These are phyloP conservation scores for Prunus yedoensis DNA, from an alignment of 331 rosid genomes.

Conservation along the genomic window DNA sequence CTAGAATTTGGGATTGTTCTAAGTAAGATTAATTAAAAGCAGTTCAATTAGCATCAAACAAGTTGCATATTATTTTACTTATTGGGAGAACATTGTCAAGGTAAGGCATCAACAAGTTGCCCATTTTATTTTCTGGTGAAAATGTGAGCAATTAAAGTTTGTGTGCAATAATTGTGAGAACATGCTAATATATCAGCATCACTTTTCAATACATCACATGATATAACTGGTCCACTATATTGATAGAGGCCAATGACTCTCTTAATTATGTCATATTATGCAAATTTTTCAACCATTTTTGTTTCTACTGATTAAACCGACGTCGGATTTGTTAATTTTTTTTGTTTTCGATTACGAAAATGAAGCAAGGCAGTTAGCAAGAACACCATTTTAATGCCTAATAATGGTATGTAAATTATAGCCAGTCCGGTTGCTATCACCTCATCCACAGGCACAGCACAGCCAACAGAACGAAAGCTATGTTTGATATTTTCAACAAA, in stretches of 20 bases:
- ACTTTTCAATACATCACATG: not conserved
- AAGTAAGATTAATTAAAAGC: no score
- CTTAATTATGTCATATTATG: no score
- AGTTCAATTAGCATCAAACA: not conserved
- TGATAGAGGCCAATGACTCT: not conserved
- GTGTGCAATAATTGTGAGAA: slow-evolving; percentile 3
- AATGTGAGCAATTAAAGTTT: not conserved
- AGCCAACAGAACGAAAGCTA: not conserved
- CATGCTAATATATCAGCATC: slow-evolving; percentile 1
- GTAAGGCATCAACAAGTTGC: not conserved
- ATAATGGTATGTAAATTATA: slow-evolving; percentile 29
- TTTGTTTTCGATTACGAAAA: slow-evolving; percentile 11
- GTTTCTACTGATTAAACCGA: not conserved
- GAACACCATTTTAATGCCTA: not conserved
- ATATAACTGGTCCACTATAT: not conserved
- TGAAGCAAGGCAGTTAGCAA: slow-evolving; percentile 11
- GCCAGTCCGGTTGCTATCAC: slow-evolving; percentile 43
- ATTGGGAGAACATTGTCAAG: no score
- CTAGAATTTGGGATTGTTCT: not conserved
- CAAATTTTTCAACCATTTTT: not conserved
- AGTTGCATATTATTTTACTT: not conserved
- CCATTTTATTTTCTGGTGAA: not conserved
- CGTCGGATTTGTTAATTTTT: not conserved
- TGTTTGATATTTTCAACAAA: not conserved
- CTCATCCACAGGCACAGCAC: slow-evolving; percentile 16